A percentile compares a stretch with the other conserved stretches of the same genome.
These are phyloP conservation scores for Prillingera fragicola DNA, from an alignment of 1,284 basidiomycete species.

Conservation along the genomic window DNA sequence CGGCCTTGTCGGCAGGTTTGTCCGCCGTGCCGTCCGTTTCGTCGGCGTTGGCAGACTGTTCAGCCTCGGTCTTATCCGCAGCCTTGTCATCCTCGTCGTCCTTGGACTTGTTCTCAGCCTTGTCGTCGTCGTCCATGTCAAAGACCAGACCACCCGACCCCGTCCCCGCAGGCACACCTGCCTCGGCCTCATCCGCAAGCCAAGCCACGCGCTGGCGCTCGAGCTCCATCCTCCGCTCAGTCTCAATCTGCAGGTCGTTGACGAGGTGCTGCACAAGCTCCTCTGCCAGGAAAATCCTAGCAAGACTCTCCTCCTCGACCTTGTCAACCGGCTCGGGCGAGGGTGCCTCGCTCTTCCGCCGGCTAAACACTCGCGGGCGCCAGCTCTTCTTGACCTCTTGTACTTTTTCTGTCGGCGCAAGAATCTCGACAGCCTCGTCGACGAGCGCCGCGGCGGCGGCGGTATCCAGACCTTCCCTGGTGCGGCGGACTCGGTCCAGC, in stretches of 20 bases:
- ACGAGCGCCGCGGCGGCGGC: constrained; percentile 30
- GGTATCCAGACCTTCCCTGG: constrained; percentile 30
- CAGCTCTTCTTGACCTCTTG: neutral
- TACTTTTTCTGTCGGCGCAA: constrained; percentile 49
- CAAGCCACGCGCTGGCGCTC: constrained; percentile 50
- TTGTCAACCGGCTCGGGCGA: constrained; percentile 2
- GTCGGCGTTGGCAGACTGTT: neutral
- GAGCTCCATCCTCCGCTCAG: constrained; percentile 55
- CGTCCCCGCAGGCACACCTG: constrained; percentile 18
- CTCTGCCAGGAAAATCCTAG: constrained; percentile 58
- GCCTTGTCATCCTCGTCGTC: neutral
- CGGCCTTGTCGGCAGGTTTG: neutral
- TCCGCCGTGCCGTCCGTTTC: neutral
- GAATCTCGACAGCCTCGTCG: constrained; percentile 61
- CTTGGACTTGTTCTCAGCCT: constrained; percentile 3
- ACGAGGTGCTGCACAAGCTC: constrained; percentile 58
- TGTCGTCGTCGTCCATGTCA: constrained; percentile 14
- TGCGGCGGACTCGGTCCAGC: constrained; percentile 41
- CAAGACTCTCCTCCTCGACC: constrained; percentile 45
- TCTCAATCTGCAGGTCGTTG: constrained; percentile 62
- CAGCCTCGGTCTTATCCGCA: too few relatives aligned
- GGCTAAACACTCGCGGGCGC: neutral
- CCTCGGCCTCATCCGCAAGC: constrained; percentile 41
- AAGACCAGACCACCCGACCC: constrained; percentile 8
- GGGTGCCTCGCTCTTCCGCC: neutral